Percentiles rank a stretch among this genome's conserved stretches.
Evolutionary conservation across 2,329 filamentous ascomycete species (phyloP).

Genomic region (Fusarium begoniae): DNA sequence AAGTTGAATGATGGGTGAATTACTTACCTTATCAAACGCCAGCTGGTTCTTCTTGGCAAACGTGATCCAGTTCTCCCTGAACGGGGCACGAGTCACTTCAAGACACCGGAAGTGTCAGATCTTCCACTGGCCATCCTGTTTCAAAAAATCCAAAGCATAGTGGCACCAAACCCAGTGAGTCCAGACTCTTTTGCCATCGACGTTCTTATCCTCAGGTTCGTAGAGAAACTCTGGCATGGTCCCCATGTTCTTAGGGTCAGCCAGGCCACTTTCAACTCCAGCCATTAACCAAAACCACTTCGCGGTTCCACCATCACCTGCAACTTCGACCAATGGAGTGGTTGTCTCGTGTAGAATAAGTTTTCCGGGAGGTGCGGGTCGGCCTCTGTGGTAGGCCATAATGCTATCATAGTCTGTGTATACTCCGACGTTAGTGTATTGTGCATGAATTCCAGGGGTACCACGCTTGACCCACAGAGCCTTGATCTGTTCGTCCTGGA

Average conservation of each 20-base stretch:
- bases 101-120: neutral
- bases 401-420: neutral
- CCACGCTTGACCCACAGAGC: neutral
- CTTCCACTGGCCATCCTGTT: neutral
- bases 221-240: neutral
- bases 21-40: neutral
- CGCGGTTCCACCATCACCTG: neutral
- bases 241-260: neutral
- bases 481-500: neutral
- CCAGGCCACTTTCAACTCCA: neutral
- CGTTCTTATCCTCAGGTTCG: neutral
- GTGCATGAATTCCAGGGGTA: neutral
- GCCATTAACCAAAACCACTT: neutral
- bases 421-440: neutral
- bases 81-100: neutral
- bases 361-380: neutral
- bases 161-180: neutral
- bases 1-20: fast-evolving
- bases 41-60: neutral
- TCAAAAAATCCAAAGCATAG: neutral
- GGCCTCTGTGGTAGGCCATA: neutral
- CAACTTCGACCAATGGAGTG: neutral
- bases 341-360: neutral
- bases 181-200: neutral
- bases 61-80: neutral